A percentile compares a stretch with the other conserved stretches of the same genome.
Conservation (phyloP, 2,329 filamentous ascomycete species). For the Penicillium sp. region DNA sequence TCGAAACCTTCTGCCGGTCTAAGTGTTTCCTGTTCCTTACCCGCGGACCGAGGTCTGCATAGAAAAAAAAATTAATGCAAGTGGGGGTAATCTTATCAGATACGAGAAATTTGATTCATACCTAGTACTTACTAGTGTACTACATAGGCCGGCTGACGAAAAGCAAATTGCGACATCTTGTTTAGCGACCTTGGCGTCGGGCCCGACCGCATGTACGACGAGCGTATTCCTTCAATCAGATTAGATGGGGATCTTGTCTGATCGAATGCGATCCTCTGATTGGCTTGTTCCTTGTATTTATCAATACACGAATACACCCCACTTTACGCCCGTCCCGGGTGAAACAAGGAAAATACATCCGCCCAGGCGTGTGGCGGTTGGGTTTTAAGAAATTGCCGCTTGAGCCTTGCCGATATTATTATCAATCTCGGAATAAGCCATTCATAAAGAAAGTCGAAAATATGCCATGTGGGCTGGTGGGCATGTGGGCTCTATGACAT, state of each 20-base stretch:
- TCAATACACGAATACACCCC: neutral
- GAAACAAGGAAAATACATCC: neutral
- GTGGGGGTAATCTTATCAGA: neutral
- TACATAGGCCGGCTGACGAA: neutral
- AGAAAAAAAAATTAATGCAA: neutral
- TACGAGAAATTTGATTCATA: neutral
- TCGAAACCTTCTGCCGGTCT: neutral
- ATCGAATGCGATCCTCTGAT: slow-evolving; percentile 4
- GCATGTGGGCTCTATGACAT: no score
- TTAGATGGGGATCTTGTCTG: slow-evolving; percentile 34
- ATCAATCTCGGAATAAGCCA: no score
- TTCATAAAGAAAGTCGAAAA: no score
- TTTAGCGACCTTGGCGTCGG: neutral
- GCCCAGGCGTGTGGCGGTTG: neutral
- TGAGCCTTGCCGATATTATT: neutral
- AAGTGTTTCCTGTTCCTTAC: neutral
- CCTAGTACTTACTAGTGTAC: neutral
- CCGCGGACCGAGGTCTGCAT: neutral
- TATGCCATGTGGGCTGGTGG: no score
- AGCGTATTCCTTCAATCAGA: slow-evolving; percentile 23
- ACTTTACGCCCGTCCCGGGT: neutral
- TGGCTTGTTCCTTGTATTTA: neutral
- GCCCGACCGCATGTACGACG: slow-evolving; percentile 1
- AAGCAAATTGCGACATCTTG: neutral
- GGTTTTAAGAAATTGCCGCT: neutral